Conservation (phyloP, 805 yeast genomes). For the Candida caryicola region DNA sequence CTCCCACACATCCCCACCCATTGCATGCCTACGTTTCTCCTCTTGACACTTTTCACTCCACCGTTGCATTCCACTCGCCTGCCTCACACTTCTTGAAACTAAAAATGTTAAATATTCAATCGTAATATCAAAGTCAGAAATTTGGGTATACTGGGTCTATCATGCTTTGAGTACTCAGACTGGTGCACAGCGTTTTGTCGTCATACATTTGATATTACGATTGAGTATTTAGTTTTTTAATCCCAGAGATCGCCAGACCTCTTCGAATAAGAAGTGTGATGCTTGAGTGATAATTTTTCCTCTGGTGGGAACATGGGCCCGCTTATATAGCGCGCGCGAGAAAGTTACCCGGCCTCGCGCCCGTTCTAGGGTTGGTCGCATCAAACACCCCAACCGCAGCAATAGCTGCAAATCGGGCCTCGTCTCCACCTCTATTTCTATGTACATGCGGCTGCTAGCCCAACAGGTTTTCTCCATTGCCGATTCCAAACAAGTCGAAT, state of each 20-base stretch:
- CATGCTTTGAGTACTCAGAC: constrained; percentile 48
- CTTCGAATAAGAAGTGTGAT: constrained; percentile 3
- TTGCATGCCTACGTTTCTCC: no score
- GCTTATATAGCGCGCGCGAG: not conserved
- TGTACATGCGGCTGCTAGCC: no score
- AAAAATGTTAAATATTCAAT: not conserved
- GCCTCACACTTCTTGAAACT: not conserved
- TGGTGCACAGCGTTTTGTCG: constrained; percentile 54
- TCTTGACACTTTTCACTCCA: no score
- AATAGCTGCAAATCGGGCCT: no score
- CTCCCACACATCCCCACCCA: not conserved
- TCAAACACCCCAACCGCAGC: no score
- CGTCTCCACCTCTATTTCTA: no score
- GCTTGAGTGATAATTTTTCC: no score
- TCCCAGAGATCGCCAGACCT: constrained; percentile 14
- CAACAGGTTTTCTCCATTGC: no score
- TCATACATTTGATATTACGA: constrained; percentile 18
- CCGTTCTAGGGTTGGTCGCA: constrained; percentile 1
- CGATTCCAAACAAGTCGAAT: no score
- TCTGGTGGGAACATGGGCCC: not conserved
- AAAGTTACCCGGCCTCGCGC: constrained; percentile 1
- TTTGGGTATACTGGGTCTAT: constrained; percentile 47
- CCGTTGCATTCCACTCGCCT: not conserved
- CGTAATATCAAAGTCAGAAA: constrained; percentile 30
- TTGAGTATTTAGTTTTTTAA: constrained; percentile 10